These are phyloP conservation scores for Pelargonium citronellum DNA, from an alignment of 441 rosid genomes.

Conservation along the genomic window DNA sequence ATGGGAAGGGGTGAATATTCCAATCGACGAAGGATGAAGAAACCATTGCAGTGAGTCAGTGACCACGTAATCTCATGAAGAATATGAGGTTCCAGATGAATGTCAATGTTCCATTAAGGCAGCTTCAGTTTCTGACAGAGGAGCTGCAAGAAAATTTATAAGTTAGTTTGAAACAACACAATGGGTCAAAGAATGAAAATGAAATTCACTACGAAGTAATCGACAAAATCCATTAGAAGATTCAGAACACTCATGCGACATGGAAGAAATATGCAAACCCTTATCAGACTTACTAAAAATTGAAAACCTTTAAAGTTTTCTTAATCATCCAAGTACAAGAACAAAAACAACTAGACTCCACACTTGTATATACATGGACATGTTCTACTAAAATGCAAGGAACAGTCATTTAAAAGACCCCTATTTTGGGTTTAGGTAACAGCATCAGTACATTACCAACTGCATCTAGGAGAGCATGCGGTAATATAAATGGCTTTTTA, in stretches of 20 bases:
- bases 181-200: neutral
- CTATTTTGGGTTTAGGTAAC: neutral
- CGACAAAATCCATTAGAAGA: neutral
- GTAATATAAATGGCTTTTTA: neutral
- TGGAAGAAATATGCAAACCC: neutral
- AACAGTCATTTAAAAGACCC: neutral
- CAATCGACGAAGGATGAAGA: slow-evolving; percentile 20
- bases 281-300: neutral
- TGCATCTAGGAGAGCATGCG: neutral
- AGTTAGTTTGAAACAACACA: slow-evolving; percentile 12
- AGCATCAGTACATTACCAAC: neutral
- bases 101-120: slow-evolving; percentile 88
- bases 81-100: slow-evolving; percentile 11
- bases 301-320: neutral
- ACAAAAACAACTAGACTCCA: neutral
- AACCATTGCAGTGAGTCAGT: slow-evolving; percentile 20
- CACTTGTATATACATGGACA: neutral
- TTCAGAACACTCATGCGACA: neutral
- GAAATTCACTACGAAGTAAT: neutral
- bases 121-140: slow-evolving; percentile 84
- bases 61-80: slow-evolving; percentile 20
- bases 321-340: neutral
- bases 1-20: slow-evolving; percentile 30
- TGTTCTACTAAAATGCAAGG: neutral
- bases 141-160: slow-evolving; percentile 57